Evolutionary conservation across 768 basidiomycete species (phyloP).

Genomic region (Trametes villosa): DNA sequence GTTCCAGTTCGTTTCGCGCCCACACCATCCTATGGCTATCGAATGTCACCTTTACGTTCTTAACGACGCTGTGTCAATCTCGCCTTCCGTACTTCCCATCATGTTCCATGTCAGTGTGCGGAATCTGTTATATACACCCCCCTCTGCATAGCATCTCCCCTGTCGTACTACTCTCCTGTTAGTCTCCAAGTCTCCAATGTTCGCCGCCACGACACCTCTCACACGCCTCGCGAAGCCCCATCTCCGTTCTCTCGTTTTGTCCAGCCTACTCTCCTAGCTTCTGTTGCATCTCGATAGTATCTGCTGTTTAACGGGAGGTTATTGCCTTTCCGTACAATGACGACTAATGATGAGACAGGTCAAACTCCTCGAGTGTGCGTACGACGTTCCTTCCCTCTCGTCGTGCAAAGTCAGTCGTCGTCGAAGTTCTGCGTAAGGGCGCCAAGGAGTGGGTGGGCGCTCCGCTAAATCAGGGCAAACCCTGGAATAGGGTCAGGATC

Average conservation of each 20-base stretch:
- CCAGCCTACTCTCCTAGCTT: constrained; percentile 25
- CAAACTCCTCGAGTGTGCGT: neutral
- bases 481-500: constrained; percentile 13
- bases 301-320: constrained; percentile 17
- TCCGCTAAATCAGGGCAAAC: neutral
- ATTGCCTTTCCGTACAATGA: constrained; percentile 17
- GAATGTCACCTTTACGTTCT: constrained; percentile 24
- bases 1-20: constrained; percentile 16
- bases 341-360: constrained; percentile 25
- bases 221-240: constrained; percentile 26
- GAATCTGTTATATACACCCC: constrained; percentile 28
- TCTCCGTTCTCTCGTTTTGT: constrained; percentile 28
- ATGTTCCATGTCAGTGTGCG: constrained; percentile 29
- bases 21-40: constrained; percentile 26
- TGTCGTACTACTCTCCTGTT: too few species aligned
- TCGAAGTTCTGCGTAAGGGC: neutral
- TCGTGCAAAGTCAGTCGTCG: neutral
- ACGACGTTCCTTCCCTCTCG: neutral
- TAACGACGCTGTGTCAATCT: constrained; percentile 27
- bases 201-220: constrained; percentile 12
- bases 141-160: constrained; percentile 22
- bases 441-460: neutral
- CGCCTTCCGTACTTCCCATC: constrained; percentile 24
- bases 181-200: constrained; percentile 22
- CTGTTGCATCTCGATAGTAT: constrained; percentile 31